Base-by-base conservation (phyloP, 208 protist genomes). In the Crithidia bombi region DNA sequence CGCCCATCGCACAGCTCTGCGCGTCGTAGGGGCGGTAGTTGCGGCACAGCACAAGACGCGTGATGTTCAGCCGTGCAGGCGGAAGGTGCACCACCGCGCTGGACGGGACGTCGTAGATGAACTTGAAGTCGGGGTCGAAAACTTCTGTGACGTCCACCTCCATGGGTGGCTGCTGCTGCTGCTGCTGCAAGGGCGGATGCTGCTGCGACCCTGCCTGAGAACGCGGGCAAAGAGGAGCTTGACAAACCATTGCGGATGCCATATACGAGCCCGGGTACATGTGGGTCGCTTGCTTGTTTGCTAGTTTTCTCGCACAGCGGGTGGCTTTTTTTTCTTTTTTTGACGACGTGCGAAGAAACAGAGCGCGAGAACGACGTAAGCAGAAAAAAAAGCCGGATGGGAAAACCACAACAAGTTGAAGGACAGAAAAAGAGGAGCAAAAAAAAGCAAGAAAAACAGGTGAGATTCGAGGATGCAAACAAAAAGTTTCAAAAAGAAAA, bases 11-110 rank as follows among this genome's bases (percentile, higher is more conserved):
- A 49, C 89, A 94, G 58, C 84, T 86, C 36, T 70, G 64, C 23
- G 80, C 73, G 54, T 90, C 74, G 47, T 69, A 47, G 14, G 69
- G 23, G 32, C 62, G 76, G 74, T 91, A 90, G 70, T 91, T 90
- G 65, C 88, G 88, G 76, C 88, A 93, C 54, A 85, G 62, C 55
- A 94, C 89, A n/a, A 94, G 78, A 15, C 89, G 89, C 7, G 89
- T 94, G 55, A 94, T 94, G 75, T 91, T 91, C 57, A 94, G 76
- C 43, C 83, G 85, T 14, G 83, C 58, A 0, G 85, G 85, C 3
- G 89, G 89, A n/a, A 83, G 64, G 69, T 92, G 87, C 50, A 76
- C 36, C 15, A 90, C 51, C 17, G 70, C 51, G 26, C 32, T 39
- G 5, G 47, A 36, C 2, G 82, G 82, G 32, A 92, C 67, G 10